Evolutionary conservation across 2,329 filamentous ascomycete genomes (phyloP).

Genomic region (Arthrocladium fulminans): DNA sequence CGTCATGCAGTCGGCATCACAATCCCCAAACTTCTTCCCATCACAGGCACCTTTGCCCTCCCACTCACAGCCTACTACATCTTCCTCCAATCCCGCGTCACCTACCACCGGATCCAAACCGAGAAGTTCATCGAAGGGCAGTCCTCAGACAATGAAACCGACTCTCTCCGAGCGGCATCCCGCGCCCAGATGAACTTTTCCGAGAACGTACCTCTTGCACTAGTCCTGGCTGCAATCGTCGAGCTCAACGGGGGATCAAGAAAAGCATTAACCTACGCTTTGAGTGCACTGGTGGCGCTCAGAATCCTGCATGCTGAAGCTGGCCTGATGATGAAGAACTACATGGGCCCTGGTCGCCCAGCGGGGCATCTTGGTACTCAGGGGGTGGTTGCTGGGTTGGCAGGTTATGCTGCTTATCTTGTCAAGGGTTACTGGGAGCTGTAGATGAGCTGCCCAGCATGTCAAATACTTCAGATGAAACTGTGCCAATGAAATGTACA

Average conservation of each 20-base stretch:
- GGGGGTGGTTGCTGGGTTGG: conserved; percentile 24
- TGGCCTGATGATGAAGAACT: conserved; percentile 27
- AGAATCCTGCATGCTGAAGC: conserved; percentile 34
- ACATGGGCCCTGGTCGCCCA: conserved; percentile 22
- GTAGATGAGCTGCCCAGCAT: conserved; percentile 13
- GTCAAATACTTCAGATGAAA: no score
- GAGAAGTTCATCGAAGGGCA: conserved; percentile 25
- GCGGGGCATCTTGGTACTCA: conserved; percentile 24
- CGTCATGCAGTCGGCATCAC: conserved; percentile 19
- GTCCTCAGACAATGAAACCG: conserved; percentile 11
- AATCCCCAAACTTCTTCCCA: conserved; percentile 24
- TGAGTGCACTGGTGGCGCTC: conserved; percentile 32
- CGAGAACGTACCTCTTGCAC: conserved; percentile 36
- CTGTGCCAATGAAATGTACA: no score
- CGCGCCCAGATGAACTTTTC: conserved; percentile 36
- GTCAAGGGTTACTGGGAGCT: conserved; percentile 28
- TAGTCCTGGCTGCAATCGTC: conserved; percentile 32
- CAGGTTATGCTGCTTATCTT: conserved; percentile 22
- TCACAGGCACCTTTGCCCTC: conserved; percentile 21
- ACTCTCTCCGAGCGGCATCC: conserved; percentile 29
- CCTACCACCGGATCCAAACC: conserved; percentile 27
- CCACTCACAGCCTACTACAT: conserved; percentile 36
- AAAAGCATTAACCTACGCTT: conserved; percentile 30
- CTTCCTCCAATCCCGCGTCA: conserved; percentile 34
- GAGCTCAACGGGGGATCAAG: conserved; percentile 39